Evolutionary conservation across 2,329 filamentous ascomycete genomes (phyloP).

Genomic region (Monilinia fructigena): DNA sequence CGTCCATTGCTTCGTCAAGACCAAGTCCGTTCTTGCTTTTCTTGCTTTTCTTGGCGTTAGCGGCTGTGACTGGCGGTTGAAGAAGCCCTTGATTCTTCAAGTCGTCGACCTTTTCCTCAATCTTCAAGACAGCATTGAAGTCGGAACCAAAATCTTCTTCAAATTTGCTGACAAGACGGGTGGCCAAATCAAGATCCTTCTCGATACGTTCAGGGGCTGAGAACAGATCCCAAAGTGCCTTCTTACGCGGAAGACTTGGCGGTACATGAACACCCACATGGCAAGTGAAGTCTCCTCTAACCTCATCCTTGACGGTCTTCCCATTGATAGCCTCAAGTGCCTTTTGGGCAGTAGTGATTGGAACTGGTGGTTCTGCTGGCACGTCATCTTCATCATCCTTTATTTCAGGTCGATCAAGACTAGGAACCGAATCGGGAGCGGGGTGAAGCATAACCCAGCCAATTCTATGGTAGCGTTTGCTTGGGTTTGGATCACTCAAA

Average conservation of each 20-base stretch:
- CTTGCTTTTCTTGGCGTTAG: conserved; percentile 59
- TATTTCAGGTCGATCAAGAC: conserved; percentile 69
- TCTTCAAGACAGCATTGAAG: conserved; percentile 73
- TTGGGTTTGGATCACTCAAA: conserved; percentile 92
- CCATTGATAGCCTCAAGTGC: conserved; percentile 94
- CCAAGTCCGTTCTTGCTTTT: conserved; percentile 56
- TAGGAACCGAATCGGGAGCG: conserved; percentile 62
- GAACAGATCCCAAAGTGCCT: conserved; percentile 95
- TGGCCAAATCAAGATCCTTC: conserved; percentile 80
- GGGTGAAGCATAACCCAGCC: conserved; percentile 97
- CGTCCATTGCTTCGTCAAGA: conserved; percentile 61
- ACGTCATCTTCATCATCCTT: conserved; percentile 58
- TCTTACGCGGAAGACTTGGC: conserved; percentile 81
- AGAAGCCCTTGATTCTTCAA: conserved; percentile 74
- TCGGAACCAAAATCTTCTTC: conserved; percentile 79
- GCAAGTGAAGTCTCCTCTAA: conserved; percentile 92
- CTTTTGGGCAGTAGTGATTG: conserved; percentile 69
- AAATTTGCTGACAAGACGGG: conserved; percentile 77
- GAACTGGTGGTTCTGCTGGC: conserved; percentile 43
- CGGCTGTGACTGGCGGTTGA: conserved; percentile 59
- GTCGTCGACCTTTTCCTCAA: conserved; percentile 84
- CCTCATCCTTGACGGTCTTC: conserved; percentile 93
- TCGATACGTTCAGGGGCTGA: conserved; percentile 91
- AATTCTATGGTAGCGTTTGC: conserved; percentile 95
- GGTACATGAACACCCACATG: conserved; percentile 96